Percentiles rank a stretch among this genome's conserved stretches.
Conservation (phyloP, 257 asterid species). For the Thymus mandschuricus region DNA sequence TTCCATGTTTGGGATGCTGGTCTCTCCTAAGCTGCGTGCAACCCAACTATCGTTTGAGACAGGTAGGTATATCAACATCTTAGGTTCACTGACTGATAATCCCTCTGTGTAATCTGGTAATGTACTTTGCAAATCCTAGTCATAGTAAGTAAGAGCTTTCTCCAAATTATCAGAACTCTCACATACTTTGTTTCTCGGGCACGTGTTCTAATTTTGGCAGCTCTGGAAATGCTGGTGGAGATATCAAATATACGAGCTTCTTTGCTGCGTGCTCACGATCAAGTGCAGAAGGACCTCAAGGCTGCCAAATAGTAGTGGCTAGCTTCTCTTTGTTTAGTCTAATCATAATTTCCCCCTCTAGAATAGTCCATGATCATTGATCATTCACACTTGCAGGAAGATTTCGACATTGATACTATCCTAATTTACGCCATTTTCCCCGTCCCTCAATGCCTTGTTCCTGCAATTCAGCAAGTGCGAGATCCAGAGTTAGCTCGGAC, state of each 20-base stretch:
- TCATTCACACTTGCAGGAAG: neutral
- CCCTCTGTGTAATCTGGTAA: neutral
- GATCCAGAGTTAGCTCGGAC: neutral
- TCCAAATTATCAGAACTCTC: neutral
- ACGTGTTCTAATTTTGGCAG: slow-evolving; percentile 43
- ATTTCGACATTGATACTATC: neutral
- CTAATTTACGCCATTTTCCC: neutral
- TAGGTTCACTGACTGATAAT: neutral
- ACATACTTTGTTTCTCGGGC: slow-evolving; percentile 3
- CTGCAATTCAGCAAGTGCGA: neutral
- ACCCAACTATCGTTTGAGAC: slow-evolving; percentile 88
- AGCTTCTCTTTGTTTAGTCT: slow-evolving; percentile 2
- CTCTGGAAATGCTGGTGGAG: slow-evolving; percentile 73
- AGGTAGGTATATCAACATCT: slow-evolving; percentile 69
- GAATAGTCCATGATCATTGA: slow-evolving; percentile 14
- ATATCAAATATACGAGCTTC: slow-evolving; percentile 70
- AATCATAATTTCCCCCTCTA: neutral
- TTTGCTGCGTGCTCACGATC: slow-evolving; percentile 60
- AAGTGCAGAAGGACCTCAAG: slow-evolving; percentile 52
- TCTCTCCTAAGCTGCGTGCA: slow-evolving; percentile 92
- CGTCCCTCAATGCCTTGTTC: neutral
- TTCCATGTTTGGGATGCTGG: slow-evolving; percentile 81
- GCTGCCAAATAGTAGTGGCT: slow-evolving; percentile 28
- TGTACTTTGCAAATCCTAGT: neutral
- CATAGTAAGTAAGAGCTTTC: neutral